phyloP scores from a whole-genome alignment of 2,329 filamentous ascomycete species.

The Orbilia javanica region DNA sequence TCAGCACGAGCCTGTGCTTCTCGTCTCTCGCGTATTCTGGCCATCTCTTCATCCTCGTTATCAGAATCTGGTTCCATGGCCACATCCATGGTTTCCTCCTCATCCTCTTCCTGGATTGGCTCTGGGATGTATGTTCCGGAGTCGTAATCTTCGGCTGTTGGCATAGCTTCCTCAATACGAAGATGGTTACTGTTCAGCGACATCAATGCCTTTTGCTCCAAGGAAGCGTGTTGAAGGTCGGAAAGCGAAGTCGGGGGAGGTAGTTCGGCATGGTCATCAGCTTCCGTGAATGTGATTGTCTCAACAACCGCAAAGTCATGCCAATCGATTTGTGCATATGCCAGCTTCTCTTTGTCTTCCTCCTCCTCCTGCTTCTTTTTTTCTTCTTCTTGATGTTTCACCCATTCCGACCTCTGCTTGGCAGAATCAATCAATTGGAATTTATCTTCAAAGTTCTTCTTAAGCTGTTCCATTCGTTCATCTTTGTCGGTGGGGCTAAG shows the following conservation, averaged over 20 bases:
- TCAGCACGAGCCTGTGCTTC: slow-evolving; percentile 76
- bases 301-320: slow-evolving; percentile 97
- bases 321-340: slow-evolving; percentile 93
- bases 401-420: slow-evolving; percentile 87
- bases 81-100: slow-evolving; percentile 61
- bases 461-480: slow-evolving; percentile 78
- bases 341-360: slow-evolving; percentile 81
- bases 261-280: slow-evolving; percentile 85
- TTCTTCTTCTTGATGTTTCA: slow-evolving; percentile 84
- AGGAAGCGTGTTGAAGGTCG: slow-evolving; percentile 91
- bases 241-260: slow-evolving; percentile 89
- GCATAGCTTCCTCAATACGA: slow-evolving; percentile 95
- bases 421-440: slow-evolving; percentile 83
- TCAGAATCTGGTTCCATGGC: slow-evolving; percentile 63
- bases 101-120: slow-evolving; percentile 60
- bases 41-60: slow-evolving; percentile 74
- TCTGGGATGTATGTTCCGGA: slow-evolving; percentile 63
- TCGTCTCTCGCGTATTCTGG: slow-evolving; percentile 74
- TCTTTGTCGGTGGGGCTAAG: slow-evolving; percentile 68
- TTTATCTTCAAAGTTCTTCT: slow-evolving; percentile 81
- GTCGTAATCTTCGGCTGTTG: slow-evolving; percentile 78
- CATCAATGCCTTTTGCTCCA: slow-evolving; percentile 93
- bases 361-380: slow-evolving; percentile 90
- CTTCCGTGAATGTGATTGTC: slow-evolving; percentile 90
- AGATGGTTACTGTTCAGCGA: slow-evolving; percentile 81